These are phyloP conservation scores for Boletus coccyginus DNA, from an alignment of 768 basidiomycete genomes.

Conservation along the genomic window DNA sequence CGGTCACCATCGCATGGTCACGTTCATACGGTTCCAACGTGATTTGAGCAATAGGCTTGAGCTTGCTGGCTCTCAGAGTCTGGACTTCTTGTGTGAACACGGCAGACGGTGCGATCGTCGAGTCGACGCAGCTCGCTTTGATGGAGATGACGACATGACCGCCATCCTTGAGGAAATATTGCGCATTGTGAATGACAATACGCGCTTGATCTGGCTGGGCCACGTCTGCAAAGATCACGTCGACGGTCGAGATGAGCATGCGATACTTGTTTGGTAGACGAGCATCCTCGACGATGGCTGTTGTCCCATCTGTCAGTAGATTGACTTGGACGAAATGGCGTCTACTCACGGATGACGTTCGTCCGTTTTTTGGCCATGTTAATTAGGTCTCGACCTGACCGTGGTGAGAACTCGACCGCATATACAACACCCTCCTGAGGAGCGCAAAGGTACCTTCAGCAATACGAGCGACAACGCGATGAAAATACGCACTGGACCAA, in stretches of 20 bases:
- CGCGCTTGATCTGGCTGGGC: constrained; percentile 99
- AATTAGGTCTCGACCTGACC: constrained; percentile 96
- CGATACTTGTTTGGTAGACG: constrained; percentile 96
- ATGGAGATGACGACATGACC: constrained; percentile 96
- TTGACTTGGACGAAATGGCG: neutral
- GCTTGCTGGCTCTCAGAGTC: constrained; percentile 66
- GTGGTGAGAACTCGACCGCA: constrained; percentile 95
- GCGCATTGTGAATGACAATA: constrained; percentile 90
- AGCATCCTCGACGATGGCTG: constrained; percentile 96
- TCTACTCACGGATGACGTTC: constrained; percentile 89
- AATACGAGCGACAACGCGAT: constrained; percentile 1
- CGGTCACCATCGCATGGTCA: constrained; percentile 88
- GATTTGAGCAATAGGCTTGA: constrained; percentile 95
- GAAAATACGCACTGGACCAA: constrained; percentile 74
- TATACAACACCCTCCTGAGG: constrained; percentile 91
- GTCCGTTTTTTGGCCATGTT: constrained; percentile 99
- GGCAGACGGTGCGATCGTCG: constrained; percentile 84
- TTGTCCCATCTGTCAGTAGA: constrained; percentile 1
- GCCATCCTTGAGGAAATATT: constrained; percentile 92
- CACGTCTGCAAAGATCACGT: constrained; percentile 97
- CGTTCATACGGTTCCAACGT: constrained; percentile 93
- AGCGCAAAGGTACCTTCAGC: neutral
- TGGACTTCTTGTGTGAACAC: constrained; percentile 90
- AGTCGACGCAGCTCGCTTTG: constrained; percentile 99
- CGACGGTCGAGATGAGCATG: constrained; percentile 93